Base-by-base conservation (phyloP, 2,329 filamentous ascomycete species). In the Paraphaeosphaeria minitans region DNA sequence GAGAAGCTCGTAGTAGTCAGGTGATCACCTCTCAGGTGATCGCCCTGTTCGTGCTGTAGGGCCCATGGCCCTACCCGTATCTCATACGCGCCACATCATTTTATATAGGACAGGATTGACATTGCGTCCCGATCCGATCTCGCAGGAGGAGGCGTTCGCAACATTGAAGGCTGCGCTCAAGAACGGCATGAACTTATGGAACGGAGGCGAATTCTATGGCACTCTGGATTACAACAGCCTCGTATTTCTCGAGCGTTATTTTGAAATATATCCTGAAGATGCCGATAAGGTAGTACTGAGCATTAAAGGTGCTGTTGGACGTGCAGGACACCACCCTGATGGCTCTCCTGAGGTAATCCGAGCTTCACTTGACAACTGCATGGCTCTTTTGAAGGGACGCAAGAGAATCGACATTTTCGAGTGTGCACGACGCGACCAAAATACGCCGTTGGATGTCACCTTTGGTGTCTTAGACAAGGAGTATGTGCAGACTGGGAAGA, bases 351-450 rank as follows among this genome's bases (percentile, higher is more conserved):
- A 39, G 13, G 35, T 10, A 6, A 6, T 39, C 9, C 35, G 35
- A 1, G 35, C 35, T 10, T 14, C 35, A 14, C 13, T 39, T 39
- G 35, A 39, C 14, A 13, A 59, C 22, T 31, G 31, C 29, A 31
- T 55, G 31, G 13, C 14, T 16, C 42, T 52, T 29, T 46, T 59
- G 8, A 52, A 37, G 1, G 52, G 52, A 13, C 42, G 22, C 14
- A 56, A 53, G 33, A 42, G 13, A 10, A 61, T 80, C 29, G 78
- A 80, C 60, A 57, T 80, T 19, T 80, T 77, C 64, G 77, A 81
- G 55, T 64, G 63, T 46, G 76, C 75, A 3, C 67, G 78, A 2
- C 70, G 76, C 2, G 77, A 80, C 56, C 70, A 71, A 1, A 65
- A 75, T 3, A 72, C 69, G 14, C 77, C 77, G 1, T 67, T 80